Base-by-base conservation (phyloP, 805 yeast species). In the Candida koratica region DNA sequence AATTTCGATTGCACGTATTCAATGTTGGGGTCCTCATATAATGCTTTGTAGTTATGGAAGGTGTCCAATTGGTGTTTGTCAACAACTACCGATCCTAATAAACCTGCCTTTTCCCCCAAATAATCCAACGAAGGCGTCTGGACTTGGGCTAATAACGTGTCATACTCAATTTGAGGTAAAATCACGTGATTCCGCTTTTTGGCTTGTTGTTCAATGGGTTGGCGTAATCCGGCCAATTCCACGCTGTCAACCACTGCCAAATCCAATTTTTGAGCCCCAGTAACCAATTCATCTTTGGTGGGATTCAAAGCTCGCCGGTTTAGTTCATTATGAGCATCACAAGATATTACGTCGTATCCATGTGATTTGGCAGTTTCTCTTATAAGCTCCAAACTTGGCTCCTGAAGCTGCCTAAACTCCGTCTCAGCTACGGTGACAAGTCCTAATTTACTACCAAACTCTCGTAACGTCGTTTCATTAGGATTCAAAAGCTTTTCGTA, bases 331-430 rank as follows among this genome's bases (percentile, higher is more conserved):
- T 27, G 29, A 6, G 29, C 29, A 5, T 48, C 27, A 3, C 36
- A 14, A 12, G 42, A 13, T 4, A 43, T 29, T 2, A 49, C 51
- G 17, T 35, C 36, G 3, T 18, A 18, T 6, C 47, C 50, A 4
- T 31, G 28, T 2, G 4, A 13, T 16, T 29, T 30, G 4, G 64
- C 58, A 27, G 52, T 55, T 28, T 52, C 52, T 10, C 45, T 39
- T 3, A 64, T 24, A 38, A 47, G 52, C 5, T 48, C 55, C n/a
- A 41, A 20, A 1, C 55, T 31, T 17, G 63, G 63, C 3, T 43
- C 31, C 7, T 37, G 48, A 16, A 42, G 24, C 23, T 39, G 33
- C 4, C 41, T 42, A 20, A 34, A 34, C 4, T 39, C 33, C 2
- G 26, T 28, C 14, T 34, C 37, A 12, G 27, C 28, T 13, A 41